These are phyloP conservation scores for Fragaria iinumae DNA, from an alignment of 306 rosid genomes.

Conservation along the genomic window DNA sequence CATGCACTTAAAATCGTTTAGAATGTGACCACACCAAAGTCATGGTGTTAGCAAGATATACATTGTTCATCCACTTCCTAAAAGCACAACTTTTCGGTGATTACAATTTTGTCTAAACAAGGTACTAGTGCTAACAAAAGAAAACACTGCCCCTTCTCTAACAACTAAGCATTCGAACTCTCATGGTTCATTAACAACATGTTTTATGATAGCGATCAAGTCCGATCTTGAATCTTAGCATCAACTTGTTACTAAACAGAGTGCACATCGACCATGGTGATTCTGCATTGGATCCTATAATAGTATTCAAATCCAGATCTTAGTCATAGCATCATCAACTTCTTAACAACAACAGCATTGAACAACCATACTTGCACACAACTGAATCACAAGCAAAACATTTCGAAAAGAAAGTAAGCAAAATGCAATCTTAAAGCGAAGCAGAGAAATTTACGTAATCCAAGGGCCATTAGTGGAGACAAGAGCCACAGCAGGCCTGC, in stretches of 20 bases:
- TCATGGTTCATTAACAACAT: neutral
- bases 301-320: neutral
- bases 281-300: neutral
- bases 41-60: neutral
- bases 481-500: conserved; percentile 91
- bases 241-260: neutral
- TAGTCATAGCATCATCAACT: neutral
- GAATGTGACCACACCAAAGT: neutral
- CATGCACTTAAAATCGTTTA: neutral
- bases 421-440: neutral
- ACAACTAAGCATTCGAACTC: neutral
- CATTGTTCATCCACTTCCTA: neutral
- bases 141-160: neutral
- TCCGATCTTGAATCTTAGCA: neutral
- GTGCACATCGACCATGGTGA: neutral
- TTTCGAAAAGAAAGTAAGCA: neutral
- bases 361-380: neutral
- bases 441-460: conserved; percentile 69
- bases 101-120: neutral
- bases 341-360: neutral
- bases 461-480: conserved; percentile 91
- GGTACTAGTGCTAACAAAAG: neutral
- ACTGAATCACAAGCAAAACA: neutral
- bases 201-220: neutral
- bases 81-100: neutral